Percentiles rank a stretch among this genome's conserved stretches.
These are phyloP conservation scores for Tetracladium marchalianum DNA, from an alignment of 495 filamentous ascomycete species.

Conservation along the genomic window DNA sequence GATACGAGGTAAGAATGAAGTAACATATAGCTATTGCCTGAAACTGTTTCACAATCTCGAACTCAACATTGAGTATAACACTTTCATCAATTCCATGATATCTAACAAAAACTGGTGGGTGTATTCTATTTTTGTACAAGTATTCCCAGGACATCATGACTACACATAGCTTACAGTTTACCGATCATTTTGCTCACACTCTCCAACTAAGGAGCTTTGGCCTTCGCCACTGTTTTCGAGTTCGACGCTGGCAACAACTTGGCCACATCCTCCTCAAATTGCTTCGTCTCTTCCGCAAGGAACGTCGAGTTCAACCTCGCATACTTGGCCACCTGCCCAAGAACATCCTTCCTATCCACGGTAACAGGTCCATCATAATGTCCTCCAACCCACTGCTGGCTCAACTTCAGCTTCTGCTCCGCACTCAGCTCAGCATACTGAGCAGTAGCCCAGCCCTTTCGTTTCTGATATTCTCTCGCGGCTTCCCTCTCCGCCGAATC, in stretches of 20 bases:
- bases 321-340: slow-evolving; percentile 25
- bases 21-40: no score
- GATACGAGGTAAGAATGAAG: no score
- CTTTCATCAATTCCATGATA: background rate
- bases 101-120: background rate
- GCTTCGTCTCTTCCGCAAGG: slow-evolving; percentile 20
- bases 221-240: background rate
- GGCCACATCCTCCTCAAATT: slow-evolving; percentile 26
- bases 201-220: background rate
- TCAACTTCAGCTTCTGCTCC: slow-evolving; percentile 19
- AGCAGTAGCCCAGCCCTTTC: slow-evolving; percentile 1
- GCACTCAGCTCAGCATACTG: slow-evolving; percentile 11
- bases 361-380: slow-evolving; percentile 26
- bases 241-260: slow-evolving; percentile 17
- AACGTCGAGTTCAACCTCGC: slow-evolving; percentile 28
- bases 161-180: slow-evolving; percentile 12
- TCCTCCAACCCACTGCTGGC: slow-evolving; percentile 31
- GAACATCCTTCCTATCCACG: slow-evolving; percentile 22
- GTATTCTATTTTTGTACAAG: slow-evolving; percentile 17
- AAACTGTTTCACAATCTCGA: no score
- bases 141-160: slow-evolving; percentile 3
- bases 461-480: slow-evolving; percentile 1
- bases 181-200: background rate
- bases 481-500: slow-evolving; percentile 9
- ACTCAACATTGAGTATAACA: background rate